Base-by-base conservation (phyloP, 2,329 filamentous ascomycete genomes). In the Colletotrichum aenigma region DNA sequence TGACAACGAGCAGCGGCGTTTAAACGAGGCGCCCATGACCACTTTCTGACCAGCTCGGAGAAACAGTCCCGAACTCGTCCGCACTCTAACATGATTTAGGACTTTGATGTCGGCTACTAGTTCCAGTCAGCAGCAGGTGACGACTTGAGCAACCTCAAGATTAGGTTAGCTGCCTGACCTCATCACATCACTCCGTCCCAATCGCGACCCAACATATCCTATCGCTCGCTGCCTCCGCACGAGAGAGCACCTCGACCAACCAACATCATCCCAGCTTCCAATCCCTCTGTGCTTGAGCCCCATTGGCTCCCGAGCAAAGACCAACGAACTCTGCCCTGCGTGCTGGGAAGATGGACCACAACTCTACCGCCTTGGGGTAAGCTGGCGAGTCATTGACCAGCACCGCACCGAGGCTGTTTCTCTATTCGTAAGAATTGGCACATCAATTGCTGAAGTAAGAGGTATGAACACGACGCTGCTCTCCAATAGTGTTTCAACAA, bases 401-500 rank as follows among this genome's bases (percentile, higher is more conserved):
- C 16, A 69, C 18, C 52, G 2, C 12, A 24, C 18, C 16, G n/a
- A 3, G 24, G 26, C n/a, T 24, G 24, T 32, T 32, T 36, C 32
- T 18, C 24, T 58, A 38, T 38, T 18, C 7, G 36, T 38, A 28
- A 26, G 26, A 15, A 58, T 16, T 28, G 21, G 55, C 55, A 28
- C 26, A 18, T 28, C 55, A 52, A 21, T 21, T 24, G 67, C 13
- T 43, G 12, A 32, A 43, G 36, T 28, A 10, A 18, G 10, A 16
- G 18, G 13, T 9, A 18, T 26, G 43, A 6, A 48, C 58, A n/a
- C 26, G 58, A 61, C 24, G 28, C 28, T 34, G 28, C n/a, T 32
- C 26, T 30, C 66, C 32, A 30, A 24, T 10, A 10, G 21, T n/a
- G 55, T 73, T 73, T 70, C 66, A 64, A 64, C 24, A n/a, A n/a